Evolutionary conservation across 1,284 basidiomycete genomes (phyloP).

Genomic region (Leccinum pachyderme): DNA sequence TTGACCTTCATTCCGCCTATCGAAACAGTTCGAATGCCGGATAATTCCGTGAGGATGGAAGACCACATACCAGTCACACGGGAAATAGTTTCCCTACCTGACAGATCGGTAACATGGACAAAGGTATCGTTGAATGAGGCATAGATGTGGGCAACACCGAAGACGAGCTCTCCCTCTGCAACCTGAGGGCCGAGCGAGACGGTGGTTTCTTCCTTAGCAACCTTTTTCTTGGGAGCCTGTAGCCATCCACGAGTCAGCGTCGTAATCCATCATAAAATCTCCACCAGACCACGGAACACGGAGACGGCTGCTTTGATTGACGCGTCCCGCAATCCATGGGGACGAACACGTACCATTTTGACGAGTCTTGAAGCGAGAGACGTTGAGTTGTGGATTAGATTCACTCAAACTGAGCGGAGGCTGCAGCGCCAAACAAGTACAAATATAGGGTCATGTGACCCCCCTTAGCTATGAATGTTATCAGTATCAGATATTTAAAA

Average conservation of each 20-base stretch:
- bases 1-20: constrained; percentile 99
- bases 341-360: constrained; percentile 28
- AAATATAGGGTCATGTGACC: constrained; percentile 17
- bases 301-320: not conserved
- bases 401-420: constrained; percentile 1
- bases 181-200: constrained; percentile 93
- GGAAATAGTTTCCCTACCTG: constrained; percentile 98
- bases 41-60: not conserved
- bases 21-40: not conserved
- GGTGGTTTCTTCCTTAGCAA: constrained; percentile 74
- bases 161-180: constrained; percentile 92
- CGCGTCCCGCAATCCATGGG: not conserved
- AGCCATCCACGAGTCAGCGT: constrained; percentile 42
- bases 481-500: too few species aligned
- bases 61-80: constrained; percentile 84
- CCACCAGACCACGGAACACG: not conserved
- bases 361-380: constrained; percentile 19
- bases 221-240: constrained; percentile 82
- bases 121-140: constrained; percentile 99
- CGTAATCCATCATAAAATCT: constrained; percentile 37
- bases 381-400: constrained; percentile 10
- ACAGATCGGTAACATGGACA: constrained; percentile 98
- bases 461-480: too few species aligned
- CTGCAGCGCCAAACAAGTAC: constrained; percentile 19
- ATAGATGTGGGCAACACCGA: constrained; percentile 96